Conservation (phyloP, 495 filamentous ascomycete genomes). For the Neurospora sp. region DNA sequence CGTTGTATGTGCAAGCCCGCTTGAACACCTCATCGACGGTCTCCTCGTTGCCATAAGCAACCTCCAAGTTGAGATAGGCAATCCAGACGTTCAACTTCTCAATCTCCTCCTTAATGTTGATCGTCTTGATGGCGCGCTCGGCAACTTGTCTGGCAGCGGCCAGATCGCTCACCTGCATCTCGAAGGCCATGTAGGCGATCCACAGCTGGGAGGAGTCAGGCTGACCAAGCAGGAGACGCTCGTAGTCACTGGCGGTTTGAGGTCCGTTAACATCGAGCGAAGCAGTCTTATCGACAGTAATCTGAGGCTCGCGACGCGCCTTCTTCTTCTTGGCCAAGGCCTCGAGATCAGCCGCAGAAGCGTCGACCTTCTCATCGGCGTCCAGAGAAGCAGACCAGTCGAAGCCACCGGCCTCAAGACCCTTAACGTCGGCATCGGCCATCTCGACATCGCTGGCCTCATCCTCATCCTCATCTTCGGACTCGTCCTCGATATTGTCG, state of each 20-base stretch:
- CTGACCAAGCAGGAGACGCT: conserved; percentile 83
- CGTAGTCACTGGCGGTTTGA: conserved; percentile 80
- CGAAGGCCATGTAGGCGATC: conserved; percentile 95
- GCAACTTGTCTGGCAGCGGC: conserved; percentile 77
- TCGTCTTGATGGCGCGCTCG: conserved; percentile 78
- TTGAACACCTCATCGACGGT: conserved; percentile 81
- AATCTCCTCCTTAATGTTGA: conserved; percentile 72
- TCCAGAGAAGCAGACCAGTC: conserved; percentile 68
- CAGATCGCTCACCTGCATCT: conserved; percentile 81
- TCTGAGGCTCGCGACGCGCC: conserved; percentile 65
- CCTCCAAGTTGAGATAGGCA: conserved; percentile 87
- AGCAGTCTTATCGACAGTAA: conserved; percentile 77
- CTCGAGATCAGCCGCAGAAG: conserved; percentile 36
- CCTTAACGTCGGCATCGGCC: conserved; percentile 35
- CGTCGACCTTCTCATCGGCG: conserved; percentile 29
- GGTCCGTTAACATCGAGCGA: conserved; percentile 85
- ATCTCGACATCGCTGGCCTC: conserved; percentile 36
- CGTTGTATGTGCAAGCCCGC: conserved; percentile 88
- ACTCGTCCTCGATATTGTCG: conserved; percentile 28
- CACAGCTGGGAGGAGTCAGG: conserved; percentile 83
- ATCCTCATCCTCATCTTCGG: conserved; percentile 41
- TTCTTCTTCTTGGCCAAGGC: conserved; percentile 56
- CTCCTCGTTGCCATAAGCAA: conserved; percentile 77
- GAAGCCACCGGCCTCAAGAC: conserved; percentile 71
- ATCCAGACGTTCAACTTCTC: conserved; percentile 95